Percentiles rank a stretch among this genome's conserved stretches.
Conservation (phyloP, 495 filamentous ascomycete genomes). For the Tuber calosporum region DNA sequence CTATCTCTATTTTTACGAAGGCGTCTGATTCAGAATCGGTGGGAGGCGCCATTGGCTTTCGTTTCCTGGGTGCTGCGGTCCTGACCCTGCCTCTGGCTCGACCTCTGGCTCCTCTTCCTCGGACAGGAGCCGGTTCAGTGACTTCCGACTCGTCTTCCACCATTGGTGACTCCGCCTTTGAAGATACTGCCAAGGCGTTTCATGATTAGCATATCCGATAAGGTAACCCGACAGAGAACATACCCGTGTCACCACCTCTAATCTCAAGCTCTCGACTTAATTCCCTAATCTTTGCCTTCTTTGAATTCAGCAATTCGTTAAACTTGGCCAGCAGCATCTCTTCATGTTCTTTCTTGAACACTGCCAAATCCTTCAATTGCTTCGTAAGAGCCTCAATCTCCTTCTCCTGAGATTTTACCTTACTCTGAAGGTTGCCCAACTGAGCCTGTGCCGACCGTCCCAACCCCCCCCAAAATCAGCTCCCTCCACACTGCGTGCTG, state of each 20-base stretch:
- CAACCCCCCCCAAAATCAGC: not conserved
- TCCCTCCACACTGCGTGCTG: not conserved
- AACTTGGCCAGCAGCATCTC: conserved; percentile 42
- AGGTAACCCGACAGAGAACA: not conserved
- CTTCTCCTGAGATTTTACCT: conserved; percentile 40
- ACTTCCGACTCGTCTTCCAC: not conserved
- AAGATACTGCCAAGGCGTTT: not conserved
- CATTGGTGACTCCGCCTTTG: not conserved
- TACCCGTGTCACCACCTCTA: not conserved
- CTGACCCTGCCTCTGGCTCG: conserved; percentile 11
- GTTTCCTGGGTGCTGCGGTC: conserved; percentile 23
- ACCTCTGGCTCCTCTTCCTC: not conserved
- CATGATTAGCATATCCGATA: not conserved
- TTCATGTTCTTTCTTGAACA: conserved; percentile 47
- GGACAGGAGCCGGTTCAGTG: not conserved
- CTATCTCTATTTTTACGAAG: conserved; percentile 32
- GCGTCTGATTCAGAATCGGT: conserved; percentile 32
- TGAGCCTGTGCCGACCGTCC: not conserved
- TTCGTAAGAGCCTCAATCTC: conserved; percentile 46
- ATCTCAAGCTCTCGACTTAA: conserved; percentile 22
- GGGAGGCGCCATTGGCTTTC: conserved; percentile 21
- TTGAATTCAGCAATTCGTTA: conserved; percentile 33
- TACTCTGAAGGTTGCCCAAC: conserved; percentile 16
- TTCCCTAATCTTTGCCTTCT: conserved; percentile 38
- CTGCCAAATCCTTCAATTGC: conserved; percentile 48